Conservation (phyloP, 2,329 filamentous ascomycete genomes). For the Aspergillus tamarii region DNA sequence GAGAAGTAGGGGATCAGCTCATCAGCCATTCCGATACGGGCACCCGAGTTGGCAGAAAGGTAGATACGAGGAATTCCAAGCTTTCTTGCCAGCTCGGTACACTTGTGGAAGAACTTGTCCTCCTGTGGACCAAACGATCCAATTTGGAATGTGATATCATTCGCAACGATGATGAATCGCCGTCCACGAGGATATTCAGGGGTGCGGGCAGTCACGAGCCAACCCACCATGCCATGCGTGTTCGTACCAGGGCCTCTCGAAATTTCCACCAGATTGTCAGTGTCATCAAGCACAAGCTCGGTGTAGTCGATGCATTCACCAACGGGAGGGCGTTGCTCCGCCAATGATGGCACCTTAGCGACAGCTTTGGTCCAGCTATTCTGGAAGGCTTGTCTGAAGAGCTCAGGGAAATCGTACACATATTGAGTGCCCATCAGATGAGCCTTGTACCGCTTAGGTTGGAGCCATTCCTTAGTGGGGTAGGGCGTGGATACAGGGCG, state of each 20-base stretch:
- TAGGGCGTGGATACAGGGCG: conserved; percentile 90
- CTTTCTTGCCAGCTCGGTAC: conserved; percentile 91
- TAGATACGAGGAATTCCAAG: conserved; percentile 96
- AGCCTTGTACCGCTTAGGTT: conserved; percentile 99
- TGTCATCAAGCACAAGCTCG: conserved; percentile 93
- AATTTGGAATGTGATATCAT: conserved; percentile 99
- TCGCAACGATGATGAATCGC: conserved; percentile 94
- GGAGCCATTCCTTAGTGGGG: conserved; percentile 96
- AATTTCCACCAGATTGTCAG: conserved; percentile 88
- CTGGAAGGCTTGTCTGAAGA: conserved; percentile 97
- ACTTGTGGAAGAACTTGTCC: conserved; percentile 99
- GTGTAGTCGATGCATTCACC: conserved; percentile 93
- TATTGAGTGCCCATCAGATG: conserved; percentile 99
- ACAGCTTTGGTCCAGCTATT: conserved; percentile 85
- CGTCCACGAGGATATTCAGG: conserved; percentile 93
- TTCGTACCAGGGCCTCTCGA: conserved; percentile 95
- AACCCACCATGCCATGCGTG: conserved; percentile 96
- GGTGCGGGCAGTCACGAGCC: conserved; percentile 91
- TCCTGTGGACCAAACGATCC: conserved; percentile 96
- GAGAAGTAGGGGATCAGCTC: conserved; percentile 97
- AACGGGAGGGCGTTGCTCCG: conserved; percentile 77
- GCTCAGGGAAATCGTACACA: conserved; percentile 98
- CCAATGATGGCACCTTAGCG: conserved; percentile 72
- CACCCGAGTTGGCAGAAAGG: conserved; percentile 97
- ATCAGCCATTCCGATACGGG: conserved; percentile 92